Evolutionary conservation across 768 basidiomycete genomes (phyloP), one percentile per base, ranked within the genome.

Genomic region (Serpula lacrymans): DNA sequence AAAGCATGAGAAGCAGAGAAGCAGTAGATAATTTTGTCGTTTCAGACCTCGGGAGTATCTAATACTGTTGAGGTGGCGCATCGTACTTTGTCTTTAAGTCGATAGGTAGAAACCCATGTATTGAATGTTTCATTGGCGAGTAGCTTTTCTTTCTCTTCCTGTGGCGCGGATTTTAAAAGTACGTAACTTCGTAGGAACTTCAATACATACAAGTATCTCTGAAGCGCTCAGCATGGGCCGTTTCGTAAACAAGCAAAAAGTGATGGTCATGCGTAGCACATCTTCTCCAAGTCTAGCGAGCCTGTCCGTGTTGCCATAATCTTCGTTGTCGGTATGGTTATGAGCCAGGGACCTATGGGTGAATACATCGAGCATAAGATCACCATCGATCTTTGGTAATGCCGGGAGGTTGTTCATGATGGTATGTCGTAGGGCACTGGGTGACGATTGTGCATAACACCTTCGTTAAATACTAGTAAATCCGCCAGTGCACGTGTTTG

Each of bases 281-380:
- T 64, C 69, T 36, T 62, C 53, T 6, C 85, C 85, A 9, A 87
- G 65, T 32, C 72, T 70, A 5, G 72, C 72, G 10, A 88, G 70
- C 32, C 85, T 77, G 17, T 77, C 72, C 16, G 68, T 70, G 49
- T 80, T 77, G 9, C 81, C 79, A 49, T 80, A 81, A 29, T 73
- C 69, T 4, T 71, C 62, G 21, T 70, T 71, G 4, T 57, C 50
- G 9, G 49, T 49, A 6, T 37, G 38, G 11, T 30, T 43, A 35
- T 36, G 33, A 42, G 66, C 63, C 14, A 75, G 48, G 3, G 74
- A 68, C 22, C 54, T 57, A 39, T 82, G 78, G 0, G 73, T 77
- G 57, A 68, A 77, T 37, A 84, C 69, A 48, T 82, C 79, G 40
- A 84, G 71, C 34, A 78, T 55, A 33, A 80, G 59, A 44, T 80